A percentile compares a stretch with the other conserved stretches of the same genome.
Conservation (phyloP, 2,329 filamentous ascomycete species). For the Fusarium austroafricanum region DNA sequence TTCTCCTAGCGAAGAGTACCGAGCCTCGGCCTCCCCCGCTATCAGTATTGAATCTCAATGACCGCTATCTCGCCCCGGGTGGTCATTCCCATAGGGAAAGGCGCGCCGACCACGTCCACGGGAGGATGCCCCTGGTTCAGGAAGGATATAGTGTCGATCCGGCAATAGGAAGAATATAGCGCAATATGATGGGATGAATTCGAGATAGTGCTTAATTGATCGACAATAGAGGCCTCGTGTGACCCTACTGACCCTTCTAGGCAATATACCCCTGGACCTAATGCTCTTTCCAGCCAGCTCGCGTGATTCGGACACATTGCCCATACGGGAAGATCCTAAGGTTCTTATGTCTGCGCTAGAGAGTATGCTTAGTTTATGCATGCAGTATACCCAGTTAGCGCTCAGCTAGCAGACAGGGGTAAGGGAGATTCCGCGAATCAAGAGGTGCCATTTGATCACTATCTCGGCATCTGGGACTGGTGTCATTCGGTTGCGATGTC, state of each 20-base stretch:
- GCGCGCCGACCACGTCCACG: not conserved
- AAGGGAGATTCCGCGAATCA: slow-evolving; percentile 26
- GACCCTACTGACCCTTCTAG: not conserved
- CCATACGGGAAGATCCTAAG: slow-evolving; percentile 25
- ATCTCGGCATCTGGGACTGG: slow-evolving; percentile 17
- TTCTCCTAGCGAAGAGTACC: slow-evolving; percentile 14
- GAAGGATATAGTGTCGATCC: slow-evolving; percentile 13
- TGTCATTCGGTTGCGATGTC: slow-evolving; percentile 12
- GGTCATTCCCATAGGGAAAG: slow-evolving; percentile 10
- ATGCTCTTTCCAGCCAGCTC: not conserved
- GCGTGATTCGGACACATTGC: slow-evolving; percentile 30
- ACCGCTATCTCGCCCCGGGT: slow-evolving; percentile 17
- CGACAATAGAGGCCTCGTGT: slow-evolving; percentile 7
- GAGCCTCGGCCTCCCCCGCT: slow-evolving; percentile 8
- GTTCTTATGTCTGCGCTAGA: slow-evolving; percentile 31
- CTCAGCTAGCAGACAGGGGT: slow-evolving; percentile 4
- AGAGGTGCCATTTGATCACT: not conserved
- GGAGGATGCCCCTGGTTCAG: slow-evolving; percentile 5
- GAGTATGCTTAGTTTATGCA: slow-evolving; percentile 34
- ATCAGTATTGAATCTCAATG: not conserved
- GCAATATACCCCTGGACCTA: slow-evolving; percentile 12
- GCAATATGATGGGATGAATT: not conserved
- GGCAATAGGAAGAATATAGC: not conserved
- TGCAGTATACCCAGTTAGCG: slow-evolving; percentile 19
- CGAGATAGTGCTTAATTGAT: slow-evolving; percentile 10